These are phyloP conservation scores for Smittium culicis DNA, from an alignment of 371 early-diverging fungal genomes.

Conservation along the genomic window DNA sequence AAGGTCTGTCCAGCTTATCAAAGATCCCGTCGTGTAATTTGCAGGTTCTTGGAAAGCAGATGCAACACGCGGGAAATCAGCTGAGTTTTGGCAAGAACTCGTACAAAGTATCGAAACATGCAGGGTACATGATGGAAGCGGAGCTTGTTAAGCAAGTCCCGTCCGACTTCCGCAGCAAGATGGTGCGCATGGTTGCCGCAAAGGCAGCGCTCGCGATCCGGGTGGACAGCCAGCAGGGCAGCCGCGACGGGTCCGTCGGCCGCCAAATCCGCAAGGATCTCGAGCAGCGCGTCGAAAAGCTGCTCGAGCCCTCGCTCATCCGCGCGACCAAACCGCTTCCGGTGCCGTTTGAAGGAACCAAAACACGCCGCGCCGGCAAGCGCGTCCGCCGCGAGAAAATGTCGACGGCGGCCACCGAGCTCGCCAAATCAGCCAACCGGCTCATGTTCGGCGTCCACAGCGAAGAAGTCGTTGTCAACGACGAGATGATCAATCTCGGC, in stretches of 20 bases:
- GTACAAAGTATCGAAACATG: conserved; percentile 52
- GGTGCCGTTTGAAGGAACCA: conserved; percentile 79
- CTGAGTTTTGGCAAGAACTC: conserved; percentile 49
- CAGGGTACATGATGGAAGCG: conserved; percentile 64
- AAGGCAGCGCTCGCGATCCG: conserved; percentile 77
- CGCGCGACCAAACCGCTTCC: conserved; percentile 78
- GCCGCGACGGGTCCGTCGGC: background rate
- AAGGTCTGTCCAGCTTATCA: conserved; percentile 70
- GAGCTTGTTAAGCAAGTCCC: conserved; percentile 56
- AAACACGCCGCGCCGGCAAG: conserved; percentile 79
- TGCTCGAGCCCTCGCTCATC: conserved; percentile 74
- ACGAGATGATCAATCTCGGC: conserved; percentile 78
- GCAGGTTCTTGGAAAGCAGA: conserved; percentile 40
- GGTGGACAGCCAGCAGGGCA: conserved; percentile 47
- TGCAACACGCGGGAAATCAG: conserved; percentile 34
- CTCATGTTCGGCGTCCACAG: conserved; percentile 85
- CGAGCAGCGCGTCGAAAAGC: conserved; percentile 67
- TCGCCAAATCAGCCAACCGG: conserved; percentile 77
- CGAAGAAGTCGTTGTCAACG: conserved; percentile 70
- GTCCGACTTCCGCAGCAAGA: conserved; percentile 59
- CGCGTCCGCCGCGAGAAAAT: conserved; percentile 75
- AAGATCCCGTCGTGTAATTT: conserved; percentile 89
- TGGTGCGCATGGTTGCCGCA: conserved; percentile 56
- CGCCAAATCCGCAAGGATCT: conserved; percentile 59
- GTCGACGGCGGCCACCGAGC: conserved; percentile 69